Evolutionary conservation across 208 protist genomes (phyloP), one percentile per base, ranked within the genome.

Genomic region (Crithidia expoeki): DNA sequence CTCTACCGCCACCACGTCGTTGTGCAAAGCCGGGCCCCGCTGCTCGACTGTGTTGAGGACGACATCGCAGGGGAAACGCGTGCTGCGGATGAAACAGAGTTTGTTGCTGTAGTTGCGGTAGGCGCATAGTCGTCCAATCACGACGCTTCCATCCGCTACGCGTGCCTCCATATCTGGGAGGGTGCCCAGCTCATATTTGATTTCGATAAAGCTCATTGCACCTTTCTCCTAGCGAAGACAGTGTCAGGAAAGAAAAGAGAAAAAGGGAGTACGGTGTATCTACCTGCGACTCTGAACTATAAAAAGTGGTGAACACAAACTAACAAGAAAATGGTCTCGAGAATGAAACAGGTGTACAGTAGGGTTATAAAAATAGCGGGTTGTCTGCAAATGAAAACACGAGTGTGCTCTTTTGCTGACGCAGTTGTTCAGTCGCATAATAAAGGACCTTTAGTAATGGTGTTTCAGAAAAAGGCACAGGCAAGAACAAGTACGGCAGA

Each of bases 1-100:
- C 58, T 82, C 55, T n/a, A 93, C 77, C n/a, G 89, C 89, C 0
- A 93, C 89, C 17, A 95, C 74, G 28, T 95, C 90, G 32, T 66
- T 72, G 65, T 91, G 80, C 53, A 88, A 55, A 9, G 74, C 83
- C 14, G 49, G 21, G 0, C 79, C 74, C 14, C 78, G 64, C 40
- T 57, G 67, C 25, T 86, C 74, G 0, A 58, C 16, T 11, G 69
- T 63, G 53, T 79, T 80, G 33, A 95, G 36, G 5, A 91, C 68
- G 16, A 95, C 74, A 50, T 92, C 87, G 30, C 47, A 65, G 27
- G 80, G 79, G 21, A 93, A 83, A 11, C 32, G 21, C n/a, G 67
- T 57, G 71, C 74, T 90, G 42, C 71, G 52, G 16, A 83, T 68
- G 60, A 95, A 95, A 38, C 66, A 69, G 2, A 95, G 68, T 34